phyloP scores from a whole-genome alignment of 306 rosid genomes.

The Comarum palustre region DNA sequence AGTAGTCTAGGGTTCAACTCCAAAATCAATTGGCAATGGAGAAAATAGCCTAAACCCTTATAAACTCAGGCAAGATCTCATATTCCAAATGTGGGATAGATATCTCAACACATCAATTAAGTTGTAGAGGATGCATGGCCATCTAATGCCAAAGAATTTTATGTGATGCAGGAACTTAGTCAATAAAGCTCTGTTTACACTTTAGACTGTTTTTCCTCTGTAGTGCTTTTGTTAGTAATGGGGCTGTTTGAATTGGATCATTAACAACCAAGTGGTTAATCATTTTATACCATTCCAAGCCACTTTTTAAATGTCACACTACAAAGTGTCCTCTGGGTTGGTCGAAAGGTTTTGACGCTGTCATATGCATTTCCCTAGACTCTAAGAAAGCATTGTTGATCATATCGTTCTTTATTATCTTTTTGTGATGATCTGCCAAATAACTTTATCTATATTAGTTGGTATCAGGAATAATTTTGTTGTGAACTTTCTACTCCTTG shows the following conservation, averaged over 20 bases:
- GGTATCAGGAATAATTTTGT: background rate
- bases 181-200: background rate
- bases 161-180: background rate
- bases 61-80: no score
- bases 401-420: background rate
- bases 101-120: no score
- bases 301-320: background rate
- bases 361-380: background rate
- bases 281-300: background rate
- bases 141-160: background rate
- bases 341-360: background rate
- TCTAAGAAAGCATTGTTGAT: background rate
- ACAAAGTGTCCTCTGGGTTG: background rate
- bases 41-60: no score
- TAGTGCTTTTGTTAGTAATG: background rate
- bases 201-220: background rate
- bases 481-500: background rate
- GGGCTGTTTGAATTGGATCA: background rate
- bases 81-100: no score
- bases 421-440: background rate
- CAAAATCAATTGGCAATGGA: no score
- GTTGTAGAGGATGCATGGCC: background rate
- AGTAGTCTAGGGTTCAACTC: no score
- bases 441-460: background rate
- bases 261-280: background rate